These are phyloP conservation scores for Xylaria cubensis DNA, from an alignment of 495 filamentous ascomycete genomes.

Conservation along the genomic window DNA sequence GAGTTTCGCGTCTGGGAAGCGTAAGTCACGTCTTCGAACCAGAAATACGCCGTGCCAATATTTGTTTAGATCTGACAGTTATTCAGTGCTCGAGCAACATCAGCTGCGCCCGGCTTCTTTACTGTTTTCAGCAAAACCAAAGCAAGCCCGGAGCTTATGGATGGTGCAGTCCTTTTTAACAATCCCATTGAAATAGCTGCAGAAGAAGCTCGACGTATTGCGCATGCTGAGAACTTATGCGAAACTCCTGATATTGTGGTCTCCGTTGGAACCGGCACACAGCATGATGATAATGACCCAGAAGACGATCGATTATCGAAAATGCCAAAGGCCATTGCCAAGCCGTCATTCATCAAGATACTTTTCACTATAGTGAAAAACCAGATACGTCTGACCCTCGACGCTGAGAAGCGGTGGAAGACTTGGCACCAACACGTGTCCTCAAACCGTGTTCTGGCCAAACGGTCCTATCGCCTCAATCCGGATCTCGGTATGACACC, in stretches of 20 bases:
- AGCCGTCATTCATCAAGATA: neutral
- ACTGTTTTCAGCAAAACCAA: conserved; percentile 39
- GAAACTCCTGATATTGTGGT: neutral
- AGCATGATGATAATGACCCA: neutral
- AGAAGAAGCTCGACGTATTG: neutral
- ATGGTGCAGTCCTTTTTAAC: conserved; percentile 6
- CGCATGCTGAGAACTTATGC: neutral
- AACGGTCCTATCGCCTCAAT: conserved; percentile 40
- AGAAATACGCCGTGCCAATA: neutral
- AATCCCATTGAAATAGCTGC: conserved; percentile 1
- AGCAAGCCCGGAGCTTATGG: conserved; percentile 20
- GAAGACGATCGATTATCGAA: neutral
- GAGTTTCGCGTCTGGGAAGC: conserved; percentile 59
- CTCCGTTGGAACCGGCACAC: neutral
- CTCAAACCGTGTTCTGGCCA: conserved; percentile 7
- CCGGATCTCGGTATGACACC: conserved; percentile 32
- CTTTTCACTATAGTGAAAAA: conserved; percentile 2
- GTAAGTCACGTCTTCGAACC: conserved; percentile 33
- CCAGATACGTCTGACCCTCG: neutral
- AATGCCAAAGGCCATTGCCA: neutral
- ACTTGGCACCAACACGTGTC: neutral
- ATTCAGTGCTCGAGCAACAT: conserved; percentile 53
- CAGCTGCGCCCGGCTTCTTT: conserved; percentile 56
- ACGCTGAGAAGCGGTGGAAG: neutral
- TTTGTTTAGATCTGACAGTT: neutral